Evolutionary conservation across 1,284 basidiomycete genomes (phyloP), one percentile per base, ranked within the genome.

Genomic region (Ustilago vetiveriae): DNA sequence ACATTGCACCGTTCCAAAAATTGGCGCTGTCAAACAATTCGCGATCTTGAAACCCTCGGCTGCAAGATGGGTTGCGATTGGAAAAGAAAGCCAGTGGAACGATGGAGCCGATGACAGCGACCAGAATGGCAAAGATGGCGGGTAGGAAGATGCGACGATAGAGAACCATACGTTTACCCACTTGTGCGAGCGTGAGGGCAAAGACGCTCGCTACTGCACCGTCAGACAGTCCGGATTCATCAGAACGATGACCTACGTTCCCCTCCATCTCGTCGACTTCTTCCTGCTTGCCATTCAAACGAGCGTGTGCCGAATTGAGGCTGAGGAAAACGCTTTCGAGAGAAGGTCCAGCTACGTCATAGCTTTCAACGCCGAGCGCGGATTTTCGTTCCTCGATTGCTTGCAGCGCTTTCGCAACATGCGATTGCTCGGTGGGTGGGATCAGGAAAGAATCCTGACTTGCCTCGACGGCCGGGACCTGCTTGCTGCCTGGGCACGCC

Each of bases 281-380:
- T 43, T 52, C 59, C 26, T 47, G 41, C 16, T 46, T 45, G 30
- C 50, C 38, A 74, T 72, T 43, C 49, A 67, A 37, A 7, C 53
- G 47, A 3, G 64, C 64, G 22, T 65, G 81, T 36, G 87, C 83
- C 27, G 84, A 83, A 48, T 85, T 90, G 26, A 92, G 82, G 40
- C 86, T 85, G 8, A 92, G 84, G 83, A 92, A 92, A 36, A 92
- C 89, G 54, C 90, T 89, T 75, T 92, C 90, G 45, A 92, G 89
- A 6, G 89, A 88, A 1, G 90, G 88, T 3, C 88, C 88, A 19
- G 88, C 83, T 8, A 91, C 84, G 45, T 91, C 88, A 74, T 90
- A 90, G 0, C 85, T 86, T 0, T 74, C 67, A 17, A 90, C 83
- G 6, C 77, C 66, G 23, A 85, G 83, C 1, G 71, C 51, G 3